Base-by-base conservation (phyloP, 2,329 filamentous ascomycete genomes). In the Emydomyces testavorans region DNA sequence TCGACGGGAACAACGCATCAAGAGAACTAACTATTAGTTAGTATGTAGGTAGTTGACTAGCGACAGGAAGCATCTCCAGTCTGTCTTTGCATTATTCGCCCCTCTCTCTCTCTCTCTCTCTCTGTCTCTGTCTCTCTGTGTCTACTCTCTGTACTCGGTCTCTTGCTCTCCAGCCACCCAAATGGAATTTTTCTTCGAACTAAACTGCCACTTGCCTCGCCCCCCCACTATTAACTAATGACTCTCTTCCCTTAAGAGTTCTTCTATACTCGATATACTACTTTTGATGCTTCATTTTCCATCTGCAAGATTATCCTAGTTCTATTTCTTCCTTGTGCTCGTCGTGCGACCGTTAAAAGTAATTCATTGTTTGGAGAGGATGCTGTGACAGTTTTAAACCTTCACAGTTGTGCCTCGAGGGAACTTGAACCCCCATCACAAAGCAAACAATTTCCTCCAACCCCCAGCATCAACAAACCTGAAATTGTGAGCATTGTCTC, bases 41-140 rank as follows among this genome's bases (percentile, higher is more conserved):
- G n/a, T n/a, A n/a, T n/a, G n/a, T n/a, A n/a, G n/a, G n/a, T n/a
- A n/a, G n/a, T n/a, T n/a, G n/a, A n/a, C n/a, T n/a, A n/a, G n/a
- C n/a, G n/a, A n/a, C n/a, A n/a, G n/a, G n/a, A n/a, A n/a, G n/a
- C n/a, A n/a, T 34, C 31, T 11, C 31, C 3, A 34, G 31, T 34
- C 31, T 13, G 16, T 34, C 31, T 15, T 26, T 13, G 8, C 26
- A 16, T 6, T 11, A 8, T 5, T 24, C 38, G 10, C 11, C 10
- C 10, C 13, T 38, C 29, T 45, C 18, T 37, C 29, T 11, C 18
- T 6, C 31, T 21, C 29, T 36, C 36, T 50, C 32, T 39, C 48
- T 42, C 6, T 24, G 51, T 53, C 55, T 23, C 29, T 18, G 11
- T 8, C 2, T 23, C 31, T 29, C 38, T 29, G 29, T 31, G 29